Evolutionary conservation across 495 filamentous ascomycete species (phyloP), one percentile per base, ranked within the genome.

Genomic region (Penicillium argentinense): DNA sequence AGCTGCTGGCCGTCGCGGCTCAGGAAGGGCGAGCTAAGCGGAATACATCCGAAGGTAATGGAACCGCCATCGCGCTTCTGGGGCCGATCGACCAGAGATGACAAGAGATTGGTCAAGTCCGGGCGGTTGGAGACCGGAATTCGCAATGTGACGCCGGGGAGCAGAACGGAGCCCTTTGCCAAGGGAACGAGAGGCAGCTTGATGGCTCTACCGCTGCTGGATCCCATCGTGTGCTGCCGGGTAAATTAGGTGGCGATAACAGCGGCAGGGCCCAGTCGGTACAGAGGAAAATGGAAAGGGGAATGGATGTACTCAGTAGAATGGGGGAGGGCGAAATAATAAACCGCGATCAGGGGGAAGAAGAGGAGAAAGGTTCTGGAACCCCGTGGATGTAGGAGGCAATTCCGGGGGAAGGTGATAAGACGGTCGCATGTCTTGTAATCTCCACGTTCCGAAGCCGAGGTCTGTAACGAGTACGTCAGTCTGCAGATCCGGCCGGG

Each of bases 51-150:
- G 52, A 96, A 82, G 28, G 83, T 81, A 48, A 93, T 79, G 43
- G 77, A 64, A 47, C 79, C 81, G 37, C 76, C 75, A 53, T 85
- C 84, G 6, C 81, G 78, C 26, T 78, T 82, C 42, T 81, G 76
- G 14, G 82, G 78, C 34, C 79, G 80, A 41, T 82, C 82, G 59
- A 89, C 86, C 34, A 93, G 74, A 28, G 84, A 80, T 5, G 87
- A 84, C 12, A 96, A 81, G 25, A 97, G 73, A 42, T 89, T 86
- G 32, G 86, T 82, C 45, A 96, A 82, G 62, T 97, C 91, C 23
- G 88, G 79, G 11, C 91, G 86, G 62, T 85, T 86, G 19, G 81
- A 71, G 17, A 95, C 81, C 14, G 87, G 80, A 39, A 96, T 83
- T 47, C 88, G 81, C 22, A 90, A 70, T 28, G 87, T 84, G 13